Evolutionary conservation across 352 stramenopile genomes (phyloP).

Genomic region (Sclerospora graminicola): DNA sequence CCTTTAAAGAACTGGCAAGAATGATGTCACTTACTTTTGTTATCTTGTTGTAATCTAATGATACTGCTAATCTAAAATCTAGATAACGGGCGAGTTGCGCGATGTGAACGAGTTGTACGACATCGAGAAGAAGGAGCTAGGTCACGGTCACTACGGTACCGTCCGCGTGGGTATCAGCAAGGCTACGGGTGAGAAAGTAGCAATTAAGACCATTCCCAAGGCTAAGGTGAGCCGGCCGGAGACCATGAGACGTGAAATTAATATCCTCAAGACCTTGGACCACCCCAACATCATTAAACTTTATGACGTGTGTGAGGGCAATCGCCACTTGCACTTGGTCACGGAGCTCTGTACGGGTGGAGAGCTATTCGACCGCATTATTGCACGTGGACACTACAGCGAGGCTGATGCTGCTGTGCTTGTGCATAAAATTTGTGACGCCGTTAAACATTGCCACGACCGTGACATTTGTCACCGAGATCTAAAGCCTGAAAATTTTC

Average conservation of each 20-base stretch:
- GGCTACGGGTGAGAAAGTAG: slow-evolving; percentile 88
- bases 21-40: slow-evolving; percentile 3
- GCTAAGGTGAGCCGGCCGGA: slow-evolving; percentile 89
- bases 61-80: background rate
- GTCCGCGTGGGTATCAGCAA: slow-evolving; percentile 94
- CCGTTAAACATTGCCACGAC: slow-evolving; percentile 95
- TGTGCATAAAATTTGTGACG: slow-evolving; percentile 94
- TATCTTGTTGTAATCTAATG: background rate
- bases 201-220: slow-evolving; percentile 99
- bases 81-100: slow-evolving; percentile 78
- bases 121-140: slow-evolving; percentile 84
- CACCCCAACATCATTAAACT: slow-evolving; percentile 99
- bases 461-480: slow-evolving; percentile 96
- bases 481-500: slow-evolving; percentile 96
- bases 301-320: slow-evolving; percentile 95
- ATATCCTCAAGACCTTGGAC: slow-evolving; percentile 85
- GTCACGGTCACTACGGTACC: slow-evolving; percentile 93
- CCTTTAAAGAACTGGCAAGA: slow-evolving; percentile 62
- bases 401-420: slow-evolving; percentile 92
- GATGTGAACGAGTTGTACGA: slow-evolving; percentile 83
- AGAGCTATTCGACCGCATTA: slow-evolving; percentile 93
- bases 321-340: slow-evolving; percentile 94
- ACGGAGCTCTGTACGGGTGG: slow-evolving; percentile 97
- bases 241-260: slow-evolving; percentile 91
- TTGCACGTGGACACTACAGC: slow-evolving; percentile 91